Conservation (phyloP, 108 stramenopile species). For the Schizochytrium sp. region DNA sequence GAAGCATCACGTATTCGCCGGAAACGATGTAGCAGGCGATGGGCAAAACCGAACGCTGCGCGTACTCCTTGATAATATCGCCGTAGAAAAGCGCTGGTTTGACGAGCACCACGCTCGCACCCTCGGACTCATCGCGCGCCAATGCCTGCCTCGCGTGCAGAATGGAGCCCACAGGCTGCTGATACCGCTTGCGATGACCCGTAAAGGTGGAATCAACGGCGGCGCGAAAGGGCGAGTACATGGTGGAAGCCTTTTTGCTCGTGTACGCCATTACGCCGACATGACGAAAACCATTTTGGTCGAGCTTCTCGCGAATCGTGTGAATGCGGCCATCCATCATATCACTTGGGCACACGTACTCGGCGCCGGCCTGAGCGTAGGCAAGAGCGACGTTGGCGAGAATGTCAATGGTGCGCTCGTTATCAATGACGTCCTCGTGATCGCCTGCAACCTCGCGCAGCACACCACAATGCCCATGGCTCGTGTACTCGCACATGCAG, state of each 20-base stretch:
- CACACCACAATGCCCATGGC: constrained; percentile 87
- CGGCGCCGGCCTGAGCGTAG: constrained; percentile 88
- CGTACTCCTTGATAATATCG: constrained; percentile 73
- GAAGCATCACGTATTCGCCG: constrained; percentile 98
- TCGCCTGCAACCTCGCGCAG: constrained; percentile 33
- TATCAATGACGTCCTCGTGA: constrained; percentile 83
- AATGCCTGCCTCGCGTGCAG: constrained; percentile 88
- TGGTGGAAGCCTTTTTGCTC: constrained; percentile 95
- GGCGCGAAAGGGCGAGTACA: constrained; percentile 98
- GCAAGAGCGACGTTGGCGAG: constrained; percentile 92
- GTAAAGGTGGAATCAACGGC: constrained; percentile 69
- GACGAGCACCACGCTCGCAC: constrained; percentile 98
- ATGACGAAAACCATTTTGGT: constrained; percentile 94
- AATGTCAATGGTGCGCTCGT: constrained; percentile 90
- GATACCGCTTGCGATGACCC: constrained; percentile 94
- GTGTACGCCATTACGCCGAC: constrained; percentile 97
- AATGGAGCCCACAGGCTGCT: constrained; percentile 95
- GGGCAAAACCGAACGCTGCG: constrained; percentile 56
- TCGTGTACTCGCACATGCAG: constrained; percentile 16
- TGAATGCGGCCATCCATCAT: constrained; percentile 97
- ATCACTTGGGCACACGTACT: constrained; percentile 90
- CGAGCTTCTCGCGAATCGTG: constrained; percentile 91
- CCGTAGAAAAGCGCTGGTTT: constrained; percentile 97
- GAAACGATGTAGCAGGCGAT: constrained; percentile 98
- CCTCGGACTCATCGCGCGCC: constrained; percentile 87